Conservation (phyloP, 225 moss, liverwort and hornwort species). For the Neckera pumila region DNA sequence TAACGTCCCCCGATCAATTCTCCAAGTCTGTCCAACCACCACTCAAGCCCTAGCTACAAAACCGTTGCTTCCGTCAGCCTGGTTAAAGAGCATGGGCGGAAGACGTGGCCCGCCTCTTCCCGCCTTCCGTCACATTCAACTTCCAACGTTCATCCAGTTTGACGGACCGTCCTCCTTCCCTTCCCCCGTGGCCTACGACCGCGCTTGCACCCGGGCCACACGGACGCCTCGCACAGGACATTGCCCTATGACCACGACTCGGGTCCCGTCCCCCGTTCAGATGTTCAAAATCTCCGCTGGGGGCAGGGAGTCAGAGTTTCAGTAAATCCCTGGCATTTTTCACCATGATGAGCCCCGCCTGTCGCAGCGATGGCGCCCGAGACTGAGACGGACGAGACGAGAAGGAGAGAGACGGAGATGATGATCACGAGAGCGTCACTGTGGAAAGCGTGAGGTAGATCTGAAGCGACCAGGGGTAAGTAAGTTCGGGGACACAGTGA, state of each 20-base stretch:
- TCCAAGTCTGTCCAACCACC: background rate
- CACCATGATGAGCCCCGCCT: background rate
- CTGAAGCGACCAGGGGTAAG: background rate
- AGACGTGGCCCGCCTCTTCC: background rate
- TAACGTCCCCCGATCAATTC: background rate
- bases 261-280: background rate
- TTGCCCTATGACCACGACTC: background rate
- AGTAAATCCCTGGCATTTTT: background rate
- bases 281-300: background rate
- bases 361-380: background rate
- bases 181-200: background rate
- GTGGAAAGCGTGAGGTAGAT: conserved; percentile 4
- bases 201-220: background rate
- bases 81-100: background rate
- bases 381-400: background rate
- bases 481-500: background rate
- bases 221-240: background rate
- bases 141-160: conserved; percentile 7
- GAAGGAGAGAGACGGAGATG: background rate
- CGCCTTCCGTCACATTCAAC: conserved; percentile 10
- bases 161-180: background rate
- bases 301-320: background rate
- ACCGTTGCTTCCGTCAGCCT: background rate
- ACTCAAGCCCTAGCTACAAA: background rate
- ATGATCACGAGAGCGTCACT: background rate